Percentiles rank a stretch among this genome's conserved stretches.
Evolutionary conservation across 805 yeast species (phyloP).

Genomic region (Cyberlindnera meyerae): DNA sequence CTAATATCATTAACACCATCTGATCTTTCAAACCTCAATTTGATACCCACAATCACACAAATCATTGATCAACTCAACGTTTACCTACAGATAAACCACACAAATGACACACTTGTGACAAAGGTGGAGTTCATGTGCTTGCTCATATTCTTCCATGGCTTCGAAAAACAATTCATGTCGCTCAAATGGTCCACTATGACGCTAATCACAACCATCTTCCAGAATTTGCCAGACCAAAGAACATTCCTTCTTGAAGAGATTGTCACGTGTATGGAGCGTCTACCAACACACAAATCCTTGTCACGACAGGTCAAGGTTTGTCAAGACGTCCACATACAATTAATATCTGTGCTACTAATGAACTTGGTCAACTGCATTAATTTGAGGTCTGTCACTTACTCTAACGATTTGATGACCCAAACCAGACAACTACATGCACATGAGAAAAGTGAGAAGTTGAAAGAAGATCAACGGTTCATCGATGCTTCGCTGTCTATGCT

Average conservation of each 20-base stretch:
- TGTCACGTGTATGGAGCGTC: conserved; percentile 42
- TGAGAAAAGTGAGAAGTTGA: conserved; percentile 13
- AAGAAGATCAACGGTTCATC: conserved; percentile 12
- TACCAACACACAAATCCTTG: conserved; percentile 40
- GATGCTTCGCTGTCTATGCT: background rate
- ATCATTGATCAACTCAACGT: conserved; percentile 17
- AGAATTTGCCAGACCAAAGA: conserved; percentile 43
- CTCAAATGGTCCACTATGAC: conserved; percentile 18
- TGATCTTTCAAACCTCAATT: background rate
- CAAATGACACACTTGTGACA: conserved; percentile 52
- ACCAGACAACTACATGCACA: conserved; percentile 4
- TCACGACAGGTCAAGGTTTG: conserved; percentile 41
- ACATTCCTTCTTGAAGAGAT: conserved; percentile 58
- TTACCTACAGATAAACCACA: conserved; percentile 15
- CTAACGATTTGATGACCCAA: conserved; percentile 13
- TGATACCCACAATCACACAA: conserved; percentile 9
- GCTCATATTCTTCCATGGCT: conserved; percentile 33
- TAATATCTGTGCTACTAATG: conserved; percentile 42
- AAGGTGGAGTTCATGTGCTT: conserved; percentile 51
- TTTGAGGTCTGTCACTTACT: conserved; percentile 11
- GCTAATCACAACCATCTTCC: conserved; percentile 24
- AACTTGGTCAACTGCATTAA: conserved; percentile 39
- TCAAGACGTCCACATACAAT: conserved; percentile 45
- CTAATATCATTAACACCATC: conserved; percentile 12
- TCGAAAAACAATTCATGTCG: conserved; percentile 18